Evolutionary conservation across 2,329 filamentous ascomycete genomes (phyloP).

Genomic region (Curvularia verruculosa): DNA sequence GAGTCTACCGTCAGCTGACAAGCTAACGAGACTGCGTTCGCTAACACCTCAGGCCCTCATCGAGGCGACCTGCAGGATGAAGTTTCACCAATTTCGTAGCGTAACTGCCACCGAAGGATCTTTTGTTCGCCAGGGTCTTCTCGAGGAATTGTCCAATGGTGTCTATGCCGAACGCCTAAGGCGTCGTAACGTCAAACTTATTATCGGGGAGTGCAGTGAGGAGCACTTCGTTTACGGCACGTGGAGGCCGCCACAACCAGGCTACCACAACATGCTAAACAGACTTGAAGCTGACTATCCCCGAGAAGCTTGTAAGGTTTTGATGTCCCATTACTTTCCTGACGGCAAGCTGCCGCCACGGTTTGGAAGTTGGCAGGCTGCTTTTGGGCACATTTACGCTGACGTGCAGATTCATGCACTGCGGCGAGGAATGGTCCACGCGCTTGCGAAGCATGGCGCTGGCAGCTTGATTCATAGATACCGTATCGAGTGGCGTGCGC

Average conservation of each 20-base stretch:
- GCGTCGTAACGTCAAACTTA: slow-evolving; percentile 54
- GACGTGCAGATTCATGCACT: slow-evolving; percentile 62
- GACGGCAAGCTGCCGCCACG: slow-evolving; percentile 46
- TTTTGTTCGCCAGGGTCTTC: slow-evolving; percentile 55
- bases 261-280: slow-evolving; percentile 51
- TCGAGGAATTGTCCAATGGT: slow-evolving; percentile 57
- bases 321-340: slow-evolving; percentile 56
- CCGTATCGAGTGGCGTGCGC: slow-evolving; percentile 60
- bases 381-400: slow-evolving; percentile 62
- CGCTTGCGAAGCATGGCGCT: slow-evolving; percentile 52
- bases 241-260: slow-evolving; percentile 55
- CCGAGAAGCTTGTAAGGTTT: slow-evolving; percentile 48
- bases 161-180: slow-evolving; percentile 55
- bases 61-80: slow-evolving; percentile 51
- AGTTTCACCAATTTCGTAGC: slow-evolving; percentile 62
- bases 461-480: slow-evolving; percentile 59
- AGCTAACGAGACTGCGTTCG: slow-evolving; percentile 54
- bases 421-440: slow-evolving; percentile 58
- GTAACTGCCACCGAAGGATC: slow-evolving; percentile 52
- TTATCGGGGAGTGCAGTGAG: slow-evolving; percentile 62
- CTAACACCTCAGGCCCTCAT: slow-evolving; percentile 51
- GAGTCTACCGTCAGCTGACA: slow-evolving; percentile 50
- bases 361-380: slow-evolving; percentile 57
- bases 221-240: slow-evolving; percentile 60
- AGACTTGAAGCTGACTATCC: slow-evolving; percentile 62